Evolutionary conservation across 108 stramenopile species (phyloP).

Genomic region (Nannochloropsis granulata): DNA sequence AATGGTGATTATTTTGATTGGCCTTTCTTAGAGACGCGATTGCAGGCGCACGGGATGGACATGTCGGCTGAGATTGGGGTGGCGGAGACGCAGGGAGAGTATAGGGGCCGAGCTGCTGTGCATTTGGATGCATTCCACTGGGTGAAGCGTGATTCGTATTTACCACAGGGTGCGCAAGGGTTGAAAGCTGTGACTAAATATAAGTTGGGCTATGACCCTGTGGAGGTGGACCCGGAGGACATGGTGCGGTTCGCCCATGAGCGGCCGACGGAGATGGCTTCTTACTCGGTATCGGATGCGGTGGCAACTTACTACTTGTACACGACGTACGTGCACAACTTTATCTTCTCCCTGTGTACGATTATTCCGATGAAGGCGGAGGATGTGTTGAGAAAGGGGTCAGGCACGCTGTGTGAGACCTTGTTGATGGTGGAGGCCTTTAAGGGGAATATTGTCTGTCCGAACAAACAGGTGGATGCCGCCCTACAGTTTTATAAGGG

Average conservation of each 20-base stretch:
- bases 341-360: slow-evolving; percentile 95
- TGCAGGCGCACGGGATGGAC: slow-evolving; percentile 62
- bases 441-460: slow-evolving; percentile 75
- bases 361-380: slow-evolving; percentile 97
- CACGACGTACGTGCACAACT: slow-evolving; percentile 91
- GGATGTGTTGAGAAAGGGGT: slow-evolving; percentile 77
- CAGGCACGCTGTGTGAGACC: slow-evolving; percentile 86
- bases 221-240: slow-evolving; percentile 98
- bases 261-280: slow-evolving; percentile 84
- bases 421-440: slow-evolving; percentile 94
- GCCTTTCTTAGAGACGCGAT: slow-evolving; percentile 76
- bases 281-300: slow-evolving; percentile 95
- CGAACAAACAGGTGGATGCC: slow-evolving; percentile 90
- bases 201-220: slow-evolving; percentile 88
- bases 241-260: slow-evolving; percentile 87
- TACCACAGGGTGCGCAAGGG: slow-evolving; percentile 91
- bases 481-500: slow-evolving; percentile 73
- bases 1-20: slow-evolving; percentile 99
- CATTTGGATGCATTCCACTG: slow-evolving; percentile 95
- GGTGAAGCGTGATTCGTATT: slow-evolving; percentile 97
- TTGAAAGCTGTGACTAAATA: slow-evolving; percentile 97
- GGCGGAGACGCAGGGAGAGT: slow-evolving; percentile 43
- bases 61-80: slow-evolving; percentile 41
- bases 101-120: slow-evolving; percentile 57
- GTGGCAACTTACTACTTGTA: slow-evolving; percentile 97